Conservation (phyloP, 2,329 filamentous ascomycete species). For the Beauveria asiatica region DNA sequence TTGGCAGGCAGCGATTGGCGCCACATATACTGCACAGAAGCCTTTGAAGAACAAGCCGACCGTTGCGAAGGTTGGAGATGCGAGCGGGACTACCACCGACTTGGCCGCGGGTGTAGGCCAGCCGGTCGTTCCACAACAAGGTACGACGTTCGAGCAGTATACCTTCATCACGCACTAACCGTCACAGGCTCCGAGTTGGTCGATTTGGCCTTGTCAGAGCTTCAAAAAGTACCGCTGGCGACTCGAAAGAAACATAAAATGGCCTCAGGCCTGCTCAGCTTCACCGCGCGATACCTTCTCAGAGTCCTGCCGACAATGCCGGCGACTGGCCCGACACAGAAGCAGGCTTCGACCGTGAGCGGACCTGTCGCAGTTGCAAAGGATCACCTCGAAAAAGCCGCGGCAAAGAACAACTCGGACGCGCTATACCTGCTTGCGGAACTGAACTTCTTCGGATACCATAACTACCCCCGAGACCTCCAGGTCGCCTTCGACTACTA, state of each 20-base stretch:
- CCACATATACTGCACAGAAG: slow-evolving; percentile 31
- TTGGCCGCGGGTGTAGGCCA: slow-evolving; percentile 21
- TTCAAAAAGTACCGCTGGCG: slow-evolving; percentile 40
- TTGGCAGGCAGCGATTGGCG: slow-evolving; percentile 33
- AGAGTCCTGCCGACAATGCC: slow-evolving; percentile 43
- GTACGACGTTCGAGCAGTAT: slow-evolving; percentile 21
- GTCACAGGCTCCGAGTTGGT: slow-evolving; percentile 43
- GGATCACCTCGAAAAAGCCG: slow-evolving; percentile 43
- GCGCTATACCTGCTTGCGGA: slow-evolving; percentile 85
- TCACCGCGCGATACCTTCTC: slow-evolving; percentile 34
- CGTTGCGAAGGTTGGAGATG: slow-evolving; percentile 23
- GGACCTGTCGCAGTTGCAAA: slow-evolving; percentile 43
- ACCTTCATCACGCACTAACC: slow-evolving; percentile 13
- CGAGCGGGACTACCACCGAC: slow-evolving; percentile 23
- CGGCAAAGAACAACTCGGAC: slow-evolving; percentile 58
- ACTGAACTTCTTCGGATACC: slow-evolving; percentile 96
- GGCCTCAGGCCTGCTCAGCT: slow-evolving; percentile 34
- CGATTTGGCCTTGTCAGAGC: slow-evolving; percentile 40
- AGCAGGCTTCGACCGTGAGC: slow-evolving; percentile 25
- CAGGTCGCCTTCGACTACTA: slow-evolving; percentile 74
- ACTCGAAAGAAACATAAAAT: slow-evolving; percentile 35
- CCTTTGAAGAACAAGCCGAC: slow-evolving; percentile 25
- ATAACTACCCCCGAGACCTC: slow-evolving; percentile 76
- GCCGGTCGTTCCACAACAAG: slow-evolving; percentile 26
- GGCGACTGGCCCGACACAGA: slow-evolving; percentile 35